Evolutionary conservation across 2,329 filamentous ascomycete species (phyloP).

Genomic region (Aspergillus phoenicis): DNA sequence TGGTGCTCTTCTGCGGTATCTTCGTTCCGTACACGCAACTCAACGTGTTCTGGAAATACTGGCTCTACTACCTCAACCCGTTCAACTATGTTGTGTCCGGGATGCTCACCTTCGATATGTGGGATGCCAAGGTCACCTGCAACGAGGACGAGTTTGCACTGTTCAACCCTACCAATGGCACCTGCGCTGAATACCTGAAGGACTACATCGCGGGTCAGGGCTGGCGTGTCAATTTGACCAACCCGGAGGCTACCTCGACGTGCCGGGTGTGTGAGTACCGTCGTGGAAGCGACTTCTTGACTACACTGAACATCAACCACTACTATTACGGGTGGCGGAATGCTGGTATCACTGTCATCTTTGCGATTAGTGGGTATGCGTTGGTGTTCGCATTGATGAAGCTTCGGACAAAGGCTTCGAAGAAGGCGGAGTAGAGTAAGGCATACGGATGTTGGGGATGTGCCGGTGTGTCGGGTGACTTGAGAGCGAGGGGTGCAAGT

Average conservation of each 20-base stretch:
- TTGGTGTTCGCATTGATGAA: conserved; percentile 49
- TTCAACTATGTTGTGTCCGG: conserved; percentile 64
- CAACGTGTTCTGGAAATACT: conserved; percentile 70
- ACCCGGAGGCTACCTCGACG: conserved; percentile 58
- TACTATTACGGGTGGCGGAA: conserved; percentile 70
- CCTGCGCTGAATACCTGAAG: conserved; percentile 61
- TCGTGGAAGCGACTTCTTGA: conserved; percentile 61
- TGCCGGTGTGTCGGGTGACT: no score
- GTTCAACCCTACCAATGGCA: conserved; percentile 45
- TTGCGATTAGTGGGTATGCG: conserved; percentile 58
- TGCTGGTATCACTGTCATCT: conserved; percentile 61
- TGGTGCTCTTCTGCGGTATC: conserved; percentile 71
- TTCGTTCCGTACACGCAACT: conserved; percentile 65
- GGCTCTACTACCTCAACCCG: conserved; percentile 63
- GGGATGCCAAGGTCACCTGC: conserved; percentile 53
- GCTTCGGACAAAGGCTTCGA: conserved; percentile 40
- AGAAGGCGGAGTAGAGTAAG: conserved; percentile 35
- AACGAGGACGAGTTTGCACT: conserved; percentile 51
- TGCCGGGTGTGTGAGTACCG: conserved; percentile 66
- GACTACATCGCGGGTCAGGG: conserved; percentile 54
- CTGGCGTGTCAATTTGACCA: conserved; percentile 55
- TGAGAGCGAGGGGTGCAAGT: no score
- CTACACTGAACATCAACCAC: conserved; percentile 60
- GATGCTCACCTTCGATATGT: conserved; percentile 57
- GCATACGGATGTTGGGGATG: no score